Base-by-base conservation (phyloP, 345 rosid genomes). In the Trapa bicornis region DNA sequence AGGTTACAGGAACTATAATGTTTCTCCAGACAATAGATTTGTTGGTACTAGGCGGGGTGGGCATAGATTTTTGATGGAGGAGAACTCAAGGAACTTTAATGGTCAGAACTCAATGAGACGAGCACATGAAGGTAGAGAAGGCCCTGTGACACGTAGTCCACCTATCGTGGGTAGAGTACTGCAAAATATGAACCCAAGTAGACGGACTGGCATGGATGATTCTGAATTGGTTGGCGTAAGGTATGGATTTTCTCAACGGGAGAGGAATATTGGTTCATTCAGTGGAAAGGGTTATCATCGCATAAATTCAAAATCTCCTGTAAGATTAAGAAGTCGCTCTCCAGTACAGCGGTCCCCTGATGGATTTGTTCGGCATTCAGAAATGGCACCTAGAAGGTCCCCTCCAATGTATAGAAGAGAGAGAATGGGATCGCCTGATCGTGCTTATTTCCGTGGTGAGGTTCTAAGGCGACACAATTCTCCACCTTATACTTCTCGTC, bases 301-400 rank as follows among this genome's bases (percentile, higher is more conserved):
- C 57, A 73, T 78, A 74, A 84, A 74, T 54, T 91, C 94, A 22
- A 83, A 84, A 38, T 91, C 96, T 76, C 97, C 96, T 32, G 22
- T 75, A 37, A 82, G 89, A 76, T 75, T 79, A 72, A 80, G 87
- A 64, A 75, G 83, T 65, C 81, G 84, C 58, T 82, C 93, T 66
- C 86, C 89, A 61, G 83, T 84, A 83, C 79, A 82, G 57, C 83
- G 95, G 72, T 77, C 98, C 37, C 88, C 86, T 10, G 88, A 87
- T 69, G 88, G 79, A 2, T 87, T 84, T 75, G 80, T 72, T 77
- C 87, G 87, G 63, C 81, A 77, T 65, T 68, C 82, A 64, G 92
- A 87, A 35, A 80, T 89, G 77, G 74, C 80, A 71, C 78, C 72
- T 75, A 80, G 79, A 67, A 80, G 87, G 64, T 87, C 95, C 47